Percentiles rank a stretch among this genome's conserved stretches.
Conservation (phyloP, 306 rosid genomes). For the Cucumis sativus region DNA sequence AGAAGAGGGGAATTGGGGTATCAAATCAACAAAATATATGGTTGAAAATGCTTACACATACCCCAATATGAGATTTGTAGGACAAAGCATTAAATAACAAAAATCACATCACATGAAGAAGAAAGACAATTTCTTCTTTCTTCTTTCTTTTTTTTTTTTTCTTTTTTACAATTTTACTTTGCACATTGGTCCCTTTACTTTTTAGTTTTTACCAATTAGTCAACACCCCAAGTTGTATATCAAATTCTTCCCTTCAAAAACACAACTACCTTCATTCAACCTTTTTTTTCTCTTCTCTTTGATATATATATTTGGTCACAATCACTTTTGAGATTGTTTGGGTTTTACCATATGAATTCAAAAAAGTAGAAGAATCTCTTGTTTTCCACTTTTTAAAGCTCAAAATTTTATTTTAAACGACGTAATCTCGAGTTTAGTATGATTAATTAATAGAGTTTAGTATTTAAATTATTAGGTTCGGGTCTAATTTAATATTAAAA, state of each 20-base stretch:
- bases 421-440: too few species aligned
- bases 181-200: neutral
- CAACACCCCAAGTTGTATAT: neutral
- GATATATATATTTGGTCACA: neutral
- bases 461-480: too few species aligned
- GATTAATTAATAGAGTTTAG: too few species aligned
- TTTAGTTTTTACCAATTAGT: neutral
- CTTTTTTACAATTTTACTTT: neutral
- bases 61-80: neutral
- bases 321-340: neutral
- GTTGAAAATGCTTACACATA: neutral
- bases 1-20: neutral
- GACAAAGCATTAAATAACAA: slow-evolving; percentile 3
- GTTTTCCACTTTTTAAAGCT: neutral
- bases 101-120: neutral
- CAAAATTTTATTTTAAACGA: too few species aligned
- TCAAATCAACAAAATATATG: neutral
- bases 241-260: neutral
- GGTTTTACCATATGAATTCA: neutral
- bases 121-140: neutral
- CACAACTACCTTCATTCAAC: neutral
- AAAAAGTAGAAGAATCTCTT: neutral
- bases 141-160: too few species aligned
- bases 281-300: neutral
- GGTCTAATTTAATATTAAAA: too few species aligned